These are phyloP conservation scores for Solanum hybrid DNA, from an alignment of 305 asterid genomes.

Conservation along the genomic window DNA sequence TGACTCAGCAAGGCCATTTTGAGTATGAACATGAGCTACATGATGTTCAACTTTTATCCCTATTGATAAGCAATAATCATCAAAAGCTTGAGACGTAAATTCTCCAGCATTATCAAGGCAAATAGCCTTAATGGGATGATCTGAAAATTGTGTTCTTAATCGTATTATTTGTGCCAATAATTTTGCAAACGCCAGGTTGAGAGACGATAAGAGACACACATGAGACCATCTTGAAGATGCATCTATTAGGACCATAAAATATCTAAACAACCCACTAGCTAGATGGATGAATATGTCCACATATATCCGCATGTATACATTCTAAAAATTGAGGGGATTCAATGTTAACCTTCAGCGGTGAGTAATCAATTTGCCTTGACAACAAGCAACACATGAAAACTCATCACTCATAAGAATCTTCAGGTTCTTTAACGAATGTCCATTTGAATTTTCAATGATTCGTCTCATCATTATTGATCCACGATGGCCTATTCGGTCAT, in stretches of 20 bases:
- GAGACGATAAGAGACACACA: not conserved
- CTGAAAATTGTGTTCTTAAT: not conserved
- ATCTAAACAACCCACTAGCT: not conserved
- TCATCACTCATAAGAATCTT: not conserved
- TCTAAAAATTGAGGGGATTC: not conserved
- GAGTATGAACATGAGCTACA: too few relatives aligned
- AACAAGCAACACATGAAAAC: not conserved
- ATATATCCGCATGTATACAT: not conserved
- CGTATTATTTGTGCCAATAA: not conserved
- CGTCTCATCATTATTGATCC: not conserved
- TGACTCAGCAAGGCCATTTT: too few relatives aligned
- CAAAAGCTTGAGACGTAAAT: too few relatives aligned
- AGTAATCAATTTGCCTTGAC: not conserved
- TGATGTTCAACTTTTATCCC: too few relatives aligned
- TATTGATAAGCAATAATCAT: too few relatives aligned
- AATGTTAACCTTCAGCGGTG: not conserved
- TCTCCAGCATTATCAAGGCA: too few relatives aligned
- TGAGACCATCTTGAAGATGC: not conserved
- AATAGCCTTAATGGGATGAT: too few relatives aligned
- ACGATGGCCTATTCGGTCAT: not conserved
- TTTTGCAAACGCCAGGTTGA: not conserved
- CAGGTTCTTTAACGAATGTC: not conserved
- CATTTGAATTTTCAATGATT: not conserved
- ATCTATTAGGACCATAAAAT: not conserved
- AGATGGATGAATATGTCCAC: not conserved